phyloP scores from a whole-genome alignment of 108 stramenopile genomes.

The Skeletonema potamos region DNA sequence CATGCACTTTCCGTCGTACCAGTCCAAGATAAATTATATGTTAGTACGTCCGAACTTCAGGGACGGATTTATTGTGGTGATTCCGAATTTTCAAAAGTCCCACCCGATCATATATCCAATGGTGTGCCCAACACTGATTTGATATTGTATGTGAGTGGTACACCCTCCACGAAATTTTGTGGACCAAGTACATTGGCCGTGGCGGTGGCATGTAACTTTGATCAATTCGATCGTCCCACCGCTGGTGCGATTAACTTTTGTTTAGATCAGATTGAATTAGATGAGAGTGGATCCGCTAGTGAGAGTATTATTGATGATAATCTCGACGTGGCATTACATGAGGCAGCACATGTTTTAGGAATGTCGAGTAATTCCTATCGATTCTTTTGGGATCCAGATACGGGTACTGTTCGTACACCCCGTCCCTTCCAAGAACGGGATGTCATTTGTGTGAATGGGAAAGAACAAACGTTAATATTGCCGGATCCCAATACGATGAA shows the following conservation, averaged over 20 bases:
- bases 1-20: conserved; percentile 74
- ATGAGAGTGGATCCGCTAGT: conserved; percentile 57
- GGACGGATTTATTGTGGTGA: conserved; percentile 78
- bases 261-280: conserved; percentile 67
- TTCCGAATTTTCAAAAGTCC: conserved; percentile 73
- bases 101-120: conserved; percentile 58
- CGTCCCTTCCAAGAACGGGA: conserved; percentile 62
- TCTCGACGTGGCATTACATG: conserved; percentile 79
- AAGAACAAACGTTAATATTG: conserved; percentile 54
- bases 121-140: conserved; percentile 71
- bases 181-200: conserved; percentile 72
- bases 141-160: conserved; percentile 75
- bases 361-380: conserved; percentile 76
- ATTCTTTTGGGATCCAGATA: conserved; percentile 82
- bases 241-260: conserved; percentile 85
- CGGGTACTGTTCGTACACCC: conserved; percentile 61
- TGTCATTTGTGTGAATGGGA: conserved; percentile 82
- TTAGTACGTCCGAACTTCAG: conserved; percentile 65
- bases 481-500: conserved; percentile 78
- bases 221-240: conserved; percentile 77
- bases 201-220: conserved; percentile 76
- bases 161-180: conserved; percentile 72
- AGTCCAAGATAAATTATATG: conserved; percentile 58
- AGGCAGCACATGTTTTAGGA: conserved; percentile 78
- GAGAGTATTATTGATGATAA: conserved; percentile 68